Base-by-base conservation (phyloP, 2,329 filamentous ascomycete genomes). In the Trichoderma brevicompactum region DNA sequence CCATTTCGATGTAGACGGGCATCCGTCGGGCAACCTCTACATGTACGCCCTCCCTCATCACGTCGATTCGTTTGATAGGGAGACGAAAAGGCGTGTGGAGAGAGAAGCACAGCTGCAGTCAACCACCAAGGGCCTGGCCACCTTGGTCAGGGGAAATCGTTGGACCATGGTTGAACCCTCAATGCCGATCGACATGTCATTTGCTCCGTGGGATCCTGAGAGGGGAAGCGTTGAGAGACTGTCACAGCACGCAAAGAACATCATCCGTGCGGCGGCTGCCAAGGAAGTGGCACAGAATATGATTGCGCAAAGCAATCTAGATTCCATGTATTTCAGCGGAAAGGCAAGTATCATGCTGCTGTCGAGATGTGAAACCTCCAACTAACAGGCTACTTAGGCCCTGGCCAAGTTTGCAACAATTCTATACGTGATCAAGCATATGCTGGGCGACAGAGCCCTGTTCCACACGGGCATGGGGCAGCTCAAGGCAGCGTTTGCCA, bases 1-100 rank as follows among this genome's bases (percentile, higher is more conserved):
- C 65, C 78, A 79, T 0, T 98, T 91, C 79, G 78, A 80, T n/a
- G 94, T 92, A 72, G 83, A 81, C 0, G 94, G 94, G 6, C 81
- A 87, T 41, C 74, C 81, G 15, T 76, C 79, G 7, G 80, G 85
- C 15, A 84, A 81, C 66, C 80, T 97, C 23, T 81, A 95, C 68
- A 95, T 96, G 89, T 97, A 91, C 75, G 92, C 91, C 15, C 80
- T 99, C 54, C 92, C 94, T 23, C 95, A 98, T 75, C 95, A 98
- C 70, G 75, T 92, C 3, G 80, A 87, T 38, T 92, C 91, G 0
- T 94, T 98, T 67, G 86, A 92, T 69, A 70, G 76, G 0, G 77
- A 77, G 1, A 87, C 85, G 2, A 72, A 70, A 41, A 87, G 86
- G 8, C 79, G 78, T 10, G 78, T 81, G 28, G 80, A 81, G 7